Base-by-base conservation (phyloP, 2,329 filamentous ascomycete genomes). In the Colletotrichum sp. region DNA sequence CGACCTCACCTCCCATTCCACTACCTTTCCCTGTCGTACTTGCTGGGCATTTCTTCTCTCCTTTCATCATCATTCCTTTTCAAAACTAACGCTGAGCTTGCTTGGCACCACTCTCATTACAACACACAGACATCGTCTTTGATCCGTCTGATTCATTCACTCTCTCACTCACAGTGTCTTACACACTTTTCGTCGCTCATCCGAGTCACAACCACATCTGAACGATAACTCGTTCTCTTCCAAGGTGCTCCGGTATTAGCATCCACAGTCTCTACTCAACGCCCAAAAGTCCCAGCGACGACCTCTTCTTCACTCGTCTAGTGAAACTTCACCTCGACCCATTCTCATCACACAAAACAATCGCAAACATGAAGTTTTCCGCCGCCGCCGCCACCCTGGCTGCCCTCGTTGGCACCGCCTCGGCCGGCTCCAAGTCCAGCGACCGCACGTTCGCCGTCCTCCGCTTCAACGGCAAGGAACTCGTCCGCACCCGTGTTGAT, bases 401-500 rank as follows among this genome's bases (percentile, higher is more conserved):
- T 77, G 87, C 86, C 77, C 77, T 86, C 43, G 82, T 84, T 65
- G 81, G 85, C 76, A 82, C 84, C 38, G 85, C 78, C 70, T 64
- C 79, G 76, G 80, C 87, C 80, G 34, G 74, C 66, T 85, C 85
- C 78, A 88, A 89, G 79, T 81, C 84, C 73, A 80, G 85, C 66
- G 64, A 77, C 6, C 86, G 89, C 71, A 91, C 91, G 58, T 91
- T 94, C 79, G 93, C 93, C 70, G 94, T 95, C 81, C 90, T 94
- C 82, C 92, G 90, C 80, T 95, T 95, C 88, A 91, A 91, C 81
- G 93, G 92, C 80, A 88, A 91, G 78, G 88, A 90, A 56, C 90
- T 93, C 79, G 87, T 93, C 79, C 90, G 90, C 65, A 91, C 91
- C 80, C 91, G 90, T 58, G 83, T 90, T 58, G 94, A 96, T 79